phyloP scores from a whole-genome alignment of 306 rosid species.

The Oxytropis ochrocephala region DNA sequence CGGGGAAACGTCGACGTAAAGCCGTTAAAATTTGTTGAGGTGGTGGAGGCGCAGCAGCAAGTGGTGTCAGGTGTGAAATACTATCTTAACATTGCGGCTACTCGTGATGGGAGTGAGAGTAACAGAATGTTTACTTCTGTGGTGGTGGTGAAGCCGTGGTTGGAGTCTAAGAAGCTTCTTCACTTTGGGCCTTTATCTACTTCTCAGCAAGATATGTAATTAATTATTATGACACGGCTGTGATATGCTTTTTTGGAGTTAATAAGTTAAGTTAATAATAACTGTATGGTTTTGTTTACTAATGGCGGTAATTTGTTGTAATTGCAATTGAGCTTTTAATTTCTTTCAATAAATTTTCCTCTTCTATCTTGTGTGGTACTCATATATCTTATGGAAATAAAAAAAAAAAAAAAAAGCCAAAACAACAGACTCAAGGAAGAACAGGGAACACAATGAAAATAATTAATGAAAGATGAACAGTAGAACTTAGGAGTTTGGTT shows the following conservation, averaged over 20 bases:
- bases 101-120: conserved; percentile 21
- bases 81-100: conserved; percentile 43
- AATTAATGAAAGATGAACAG: no score
- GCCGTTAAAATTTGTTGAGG: conserved; percentile 43
- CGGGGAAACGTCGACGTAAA: not conserved
- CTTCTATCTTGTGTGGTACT: not conserved
- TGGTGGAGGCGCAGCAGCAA: conserved; percentile 69
- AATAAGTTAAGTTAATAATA: not conserved
- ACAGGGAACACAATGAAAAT: no score
- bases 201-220: not conserved
- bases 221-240: not conserved
- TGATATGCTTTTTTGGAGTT: not conserved
- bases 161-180: conserved; percentile 42
- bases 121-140: conserved; percentile 39
- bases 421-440: no score
- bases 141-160: conserved; percentile 75
- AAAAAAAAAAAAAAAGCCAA: not conserved
- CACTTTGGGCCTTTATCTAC: conserved; percentile 40
- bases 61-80: conserved; percentile 72
- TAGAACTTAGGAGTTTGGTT: no score
- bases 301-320: conserved; percentile 21
- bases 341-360: not conserved
- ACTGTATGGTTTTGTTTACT: not conserved
- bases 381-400: not conserved
- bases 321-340: conserved; percentile 11